These are phyloP conservation scores for Paecilomyces sp. DNA, from an alignment of 2,329 filamentous ascomycete species.

Conservation along the genomic window DNA sequence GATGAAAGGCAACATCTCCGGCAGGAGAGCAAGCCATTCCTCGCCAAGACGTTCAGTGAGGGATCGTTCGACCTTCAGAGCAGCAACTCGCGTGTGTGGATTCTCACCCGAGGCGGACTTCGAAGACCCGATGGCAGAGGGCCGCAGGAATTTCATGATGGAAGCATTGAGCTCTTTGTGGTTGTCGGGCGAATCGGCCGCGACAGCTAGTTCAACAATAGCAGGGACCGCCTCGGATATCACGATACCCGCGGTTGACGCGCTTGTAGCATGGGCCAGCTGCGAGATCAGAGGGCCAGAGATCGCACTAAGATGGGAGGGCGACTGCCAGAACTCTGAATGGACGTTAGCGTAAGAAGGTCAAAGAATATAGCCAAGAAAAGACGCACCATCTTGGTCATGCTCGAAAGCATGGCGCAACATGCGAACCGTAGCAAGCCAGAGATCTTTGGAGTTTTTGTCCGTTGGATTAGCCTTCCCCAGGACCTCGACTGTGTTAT, in stretches of 20 bases:
- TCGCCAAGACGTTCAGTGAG: constrained; percentile 77
- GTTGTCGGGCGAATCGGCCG: constrained; percentile 78
- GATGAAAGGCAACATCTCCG: constrained; percentile 95
- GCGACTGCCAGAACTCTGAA: constrained; percentile 81
- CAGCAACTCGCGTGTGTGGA: constrained; percentile 67
- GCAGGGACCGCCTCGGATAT: constrained; percentile 59
- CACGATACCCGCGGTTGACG: constrained; percentile 39
- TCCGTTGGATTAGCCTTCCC: constrained; percentile 29
- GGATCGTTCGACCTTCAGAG: constrained; percentile 72
- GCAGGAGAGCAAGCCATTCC: constrained; percentile 84
- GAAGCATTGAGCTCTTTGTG: constrained; percentile 80
- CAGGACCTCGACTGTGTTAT: constrained; percentile 63
- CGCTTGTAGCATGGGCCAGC: constrained; percentile 42
- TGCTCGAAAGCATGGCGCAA: constrained; percentile 72
- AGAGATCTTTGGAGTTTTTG: constrained; percentile 53
- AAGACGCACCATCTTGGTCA: constrained; percentile 65
- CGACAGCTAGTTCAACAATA: constrained; percentile 70
- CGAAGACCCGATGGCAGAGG: constrained; percentile 33
- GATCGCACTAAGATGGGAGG: constrained; percentile 73
- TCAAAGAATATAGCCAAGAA: neutral
- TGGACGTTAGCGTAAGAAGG: constrained; percentile 5
- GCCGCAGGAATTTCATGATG: constrained; percentile 69
- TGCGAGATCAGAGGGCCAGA: constrained; percentile 64
- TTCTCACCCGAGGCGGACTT: constrained; percentile 43
- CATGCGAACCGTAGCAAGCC: constrained; percentile 62